Percentiles rank a stretch among this genome's conserved stretches.
Evolutionary conservation across 2,329 filamentous ascomycete genomes (phyloP).

Genomic region (Pseudogymnoascus sp.): DNA sequence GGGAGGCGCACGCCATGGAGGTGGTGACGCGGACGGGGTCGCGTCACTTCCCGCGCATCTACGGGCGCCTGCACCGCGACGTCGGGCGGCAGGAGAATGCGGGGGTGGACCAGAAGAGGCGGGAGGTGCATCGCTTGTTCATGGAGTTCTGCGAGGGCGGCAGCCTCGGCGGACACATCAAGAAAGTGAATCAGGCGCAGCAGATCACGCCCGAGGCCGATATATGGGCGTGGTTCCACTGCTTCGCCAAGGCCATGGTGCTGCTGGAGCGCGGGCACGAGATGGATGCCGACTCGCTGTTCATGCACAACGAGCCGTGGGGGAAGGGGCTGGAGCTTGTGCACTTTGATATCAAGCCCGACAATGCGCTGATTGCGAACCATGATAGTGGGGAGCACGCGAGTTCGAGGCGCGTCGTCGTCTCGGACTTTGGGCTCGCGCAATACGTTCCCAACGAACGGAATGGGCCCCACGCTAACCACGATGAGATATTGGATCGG

Average conservation of each 20-base stretch:
- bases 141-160: conserved; percentile 14
- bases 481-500: background rate
- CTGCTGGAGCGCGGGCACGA: background rate
- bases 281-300: background rate
- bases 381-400: background rate
- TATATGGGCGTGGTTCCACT: background rate
- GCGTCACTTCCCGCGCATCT: conserved; percentile 7
- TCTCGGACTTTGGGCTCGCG: background rate
- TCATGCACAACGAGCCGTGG: background rate
- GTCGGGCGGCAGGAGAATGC: conserved; percentile 1
- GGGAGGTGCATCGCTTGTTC: conserved; percentile 14
- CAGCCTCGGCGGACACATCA: background rate
- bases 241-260: background rate
- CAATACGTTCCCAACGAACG: background rate
- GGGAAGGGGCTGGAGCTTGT: background rate
- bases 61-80: background rate
- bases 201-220: no score
- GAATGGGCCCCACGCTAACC: background rate
- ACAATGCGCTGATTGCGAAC: background rate
- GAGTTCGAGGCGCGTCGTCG: background rate
- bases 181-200: no score
- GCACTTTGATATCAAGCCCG: background rate
- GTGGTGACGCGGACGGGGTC: background rate
- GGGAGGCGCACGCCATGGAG: background rate
- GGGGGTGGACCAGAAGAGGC: background rate